Conservation (phyloP, 208 protist species). For the Crithidia fasciculata region DNA sequence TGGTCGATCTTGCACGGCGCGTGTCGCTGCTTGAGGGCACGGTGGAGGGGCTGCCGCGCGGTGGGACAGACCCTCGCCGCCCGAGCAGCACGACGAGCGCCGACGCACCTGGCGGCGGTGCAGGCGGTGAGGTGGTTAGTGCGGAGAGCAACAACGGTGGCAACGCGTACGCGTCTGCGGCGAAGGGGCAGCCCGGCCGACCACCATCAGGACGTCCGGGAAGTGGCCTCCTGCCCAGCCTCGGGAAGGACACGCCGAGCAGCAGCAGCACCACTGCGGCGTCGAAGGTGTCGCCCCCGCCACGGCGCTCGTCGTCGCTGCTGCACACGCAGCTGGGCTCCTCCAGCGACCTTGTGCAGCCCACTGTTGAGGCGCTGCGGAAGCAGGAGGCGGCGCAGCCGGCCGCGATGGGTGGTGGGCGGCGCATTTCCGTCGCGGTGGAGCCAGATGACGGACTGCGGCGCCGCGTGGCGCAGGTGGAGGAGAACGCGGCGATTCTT, state of each 20-base stretch:
- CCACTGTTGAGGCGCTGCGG: slow-evolving; percentile 49
- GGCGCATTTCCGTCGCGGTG: slow-evolving; percentile 46
- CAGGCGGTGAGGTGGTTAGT: slow-evolving; percentile 16
- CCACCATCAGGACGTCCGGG: slow-evolving; percentile 31
- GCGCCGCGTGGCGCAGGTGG: slow-evolving; percentile 69
- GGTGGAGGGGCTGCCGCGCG: slow-evolving; percentile 40
- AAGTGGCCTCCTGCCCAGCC: slow-evolving; percentile 16
- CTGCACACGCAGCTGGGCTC: neutral
- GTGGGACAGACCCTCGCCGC: neutral
- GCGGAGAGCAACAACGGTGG: slow-evolving; percentile 12
- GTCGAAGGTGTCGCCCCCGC: neutral
- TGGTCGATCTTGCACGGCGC: slow-evolving; percentile 55
- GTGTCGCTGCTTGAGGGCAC: slow-evolving; percentile 55
- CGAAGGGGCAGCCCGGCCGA: slow-evolving; percentile 1
- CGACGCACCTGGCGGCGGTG: neutral
- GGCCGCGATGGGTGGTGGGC: neutral
- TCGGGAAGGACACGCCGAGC: slow-evolving; percentile 9
- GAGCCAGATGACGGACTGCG: slow-evolving; percentile 60
- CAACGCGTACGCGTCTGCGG: slow-evolving; percentile 9
- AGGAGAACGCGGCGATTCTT: slow-evolving; percentile 73
- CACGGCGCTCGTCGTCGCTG: slow-evolving; percentile 6
- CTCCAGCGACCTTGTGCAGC: slow-evolving; percentile 35
- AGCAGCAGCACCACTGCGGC: slow-evolving; percentile 7
- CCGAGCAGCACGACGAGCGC: neutral
- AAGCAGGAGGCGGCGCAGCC: slow-evolving; percentile 34